A percentile compares a stretch with the other conserved stretches of the same genome.
Evolutionary conservation across 2,329 filamentous ascomycete genomes (phyloP).

Genomic region (Arthrinium puccinioides): DNA sequence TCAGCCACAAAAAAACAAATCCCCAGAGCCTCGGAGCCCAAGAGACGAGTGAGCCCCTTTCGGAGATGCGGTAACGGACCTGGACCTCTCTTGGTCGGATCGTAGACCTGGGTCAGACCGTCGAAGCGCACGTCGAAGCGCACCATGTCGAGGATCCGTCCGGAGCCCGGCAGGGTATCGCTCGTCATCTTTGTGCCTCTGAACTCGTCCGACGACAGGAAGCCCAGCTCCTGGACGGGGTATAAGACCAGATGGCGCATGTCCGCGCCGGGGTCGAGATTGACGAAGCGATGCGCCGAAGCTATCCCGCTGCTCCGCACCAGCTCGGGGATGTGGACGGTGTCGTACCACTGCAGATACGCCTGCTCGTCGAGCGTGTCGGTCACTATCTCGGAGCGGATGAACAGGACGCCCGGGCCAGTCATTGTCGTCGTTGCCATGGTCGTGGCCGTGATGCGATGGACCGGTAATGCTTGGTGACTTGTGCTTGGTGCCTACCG

Average conservation of each 20-base stretch:
- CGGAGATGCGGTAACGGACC: too few relatives aligned
- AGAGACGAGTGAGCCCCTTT: too few relatives aligned
- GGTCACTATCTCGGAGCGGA: constrained; percentile 18
- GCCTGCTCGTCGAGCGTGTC: constrained; percentile 21
- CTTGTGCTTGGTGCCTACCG: too few relatives aligned
- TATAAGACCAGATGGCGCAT: constrained; percentile 29
- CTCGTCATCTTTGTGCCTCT: constrained; percentile 24
- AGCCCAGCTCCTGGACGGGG: constrained; percentile 26
- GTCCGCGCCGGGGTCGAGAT: constrained; percentile 15
- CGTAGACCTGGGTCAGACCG: constrained; percentile 13
- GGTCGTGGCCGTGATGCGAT: too few relatives aligned
- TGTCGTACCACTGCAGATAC: constrained; percentile 29
- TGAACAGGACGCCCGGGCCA: constrained; percentile 23
- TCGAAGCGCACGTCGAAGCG: constrained; percentile 14
- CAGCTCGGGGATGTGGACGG: constrained; percentile 30
- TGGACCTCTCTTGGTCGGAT: constrained; percentile 13
- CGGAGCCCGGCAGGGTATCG: constrained; percentile 14
- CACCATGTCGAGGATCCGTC: constrained; percentile 14
- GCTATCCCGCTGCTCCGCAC: constrained; percentile 23
- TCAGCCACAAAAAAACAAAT: too few relatives aligned
- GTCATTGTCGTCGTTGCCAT: too few relatives aligned
- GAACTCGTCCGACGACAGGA: constrained; percentile 25
- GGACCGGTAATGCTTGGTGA: too few relatives aligned
- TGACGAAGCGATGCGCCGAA: constrained; percentile 23
- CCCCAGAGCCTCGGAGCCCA: too few relatives aligned